Base-by-base conservation (phyloP, 139 green algal species). In the Chlamydomonas sp. region DNA sequence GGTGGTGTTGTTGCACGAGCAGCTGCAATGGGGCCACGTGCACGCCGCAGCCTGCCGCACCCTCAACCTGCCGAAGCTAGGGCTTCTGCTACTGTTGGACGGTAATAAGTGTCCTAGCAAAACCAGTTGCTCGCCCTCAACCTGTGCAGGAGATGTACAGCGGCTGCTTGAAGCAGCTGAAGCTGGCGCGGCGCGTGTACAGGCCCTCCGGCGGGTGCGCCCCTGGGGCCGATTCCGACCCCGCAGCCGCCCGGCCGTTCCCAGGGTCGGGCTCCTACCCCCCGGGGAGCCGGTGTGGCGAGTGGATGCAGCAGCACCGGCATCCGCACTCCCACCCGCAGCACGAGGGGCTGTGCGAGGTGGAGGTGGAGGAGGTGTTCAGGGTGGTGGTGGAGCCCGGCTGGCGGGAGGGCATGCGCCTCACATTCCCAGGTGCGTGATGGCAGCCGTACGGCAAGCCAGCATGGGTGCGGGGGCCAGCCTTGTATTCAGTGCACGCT, bases 151-250 rank as follows among this genome's bases (percentile, higher is more conserved):
- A 91, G 62, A 59, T 91, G 68, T 91, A 80, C 72, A 83, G n/a
- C n/a, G 88, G 88, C n/a, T 75, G 77, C 63, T 58, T 89, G n/a
- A 91, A 91, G 83, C 71, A 74, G 62, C 71, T 91, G 63, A 49
- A 69, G 8, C 77, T 91, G 57, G 69, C 78, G 78, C 68, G 83
- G 69, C n/a, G 68, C 60, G 71, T 86, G 17, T 72, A 49, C 31
- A 4, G 17, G 18, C 69, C 69, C 17, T 18, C 67, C 57, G 16
- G 80, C 58, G 18, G 78, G 18, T 17, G 78, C 60, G 10, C 9
- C 59, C 2, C 15, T 15, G 79, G 58, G 2, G 4, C 49, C 16
- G 10, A 12, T 73, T 61, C 57, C 78, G 62, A 10, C 67, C 8
- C 67, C 9, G 3, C 14, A 12, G 3, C 8, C 9, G 3, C 14